These are phyloP conservation scores for Malus sieversii DNA, from an alignment of 306 rosid species.

Conservation along the genomic window DNA sequence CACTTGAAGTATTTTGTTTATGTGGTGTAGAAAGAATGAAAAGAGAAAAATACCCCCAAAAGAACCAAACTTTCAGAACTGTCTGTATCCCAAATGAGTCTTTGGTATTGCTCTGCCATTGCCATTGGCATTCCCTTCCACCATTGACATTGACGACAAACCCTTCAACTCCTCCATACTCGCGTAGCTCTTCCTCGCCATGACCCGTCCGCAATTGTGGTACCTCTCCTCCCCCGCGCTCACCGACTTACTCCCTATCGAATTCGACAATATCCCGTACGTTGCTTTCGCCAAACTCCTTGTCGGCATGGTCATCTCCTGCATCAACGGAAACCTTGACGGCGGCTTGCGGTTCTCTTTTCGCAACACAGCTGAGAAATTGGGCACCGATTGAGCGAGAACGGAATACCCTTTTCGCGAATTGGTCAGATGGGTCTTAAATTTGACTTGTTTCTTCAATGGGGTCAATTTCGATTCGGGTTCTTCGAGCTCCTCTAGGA, in stretches of 20 bases:
- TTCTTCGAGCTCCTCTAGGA: conserved; percentile 10
- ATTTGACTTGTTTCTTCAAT: conserved; percentile 3
- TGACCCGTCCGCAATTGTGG: conserved; percentile 21
- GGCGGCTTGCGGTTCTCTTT: conserved; percentile 58
- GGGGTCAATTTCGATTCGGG: conserved; percentile 17
- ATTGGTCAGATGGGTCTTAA: conserved; percentile 20
- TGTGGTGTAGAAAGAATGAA: not conserved
- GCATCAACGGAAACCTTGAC: no score
- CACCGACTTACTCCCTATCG: conserved; percentile 81
- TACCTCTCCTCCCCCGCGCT: conserved; percentile 55
- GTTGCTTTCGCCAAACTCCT: conserved; percentile 33
- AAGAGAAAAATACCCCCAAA: not conserved
- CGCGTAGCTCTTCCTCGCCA: conserved; percentile 77
- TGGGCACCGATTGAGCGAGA: conserved; percentile 85
- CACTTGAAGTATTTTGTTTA: no score
- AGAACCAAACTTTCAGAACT: conserved; percentile 19
- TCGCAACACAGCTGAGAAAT: conserved; percentile 58
- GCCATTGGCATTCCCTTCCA: conserved; percentile 22
- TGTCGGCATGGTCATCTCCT: conserved; percentile 55
- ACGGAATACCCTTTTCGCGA: conserved; percentile 33
- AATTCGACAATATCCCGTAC: conserved; percentile 34
- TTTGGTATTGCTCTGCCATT: conserved; percentile 24
- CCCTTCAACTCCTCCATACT: conserved; percentile 60
- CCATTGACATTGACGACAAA: conserved; percentile 29
- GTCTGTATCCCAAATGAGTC: conserved; percentile 44